Conservation (phyloP, 2,329 filamentous ascomycete genomes). For the Pseudocercospora cruenta region DNA sequence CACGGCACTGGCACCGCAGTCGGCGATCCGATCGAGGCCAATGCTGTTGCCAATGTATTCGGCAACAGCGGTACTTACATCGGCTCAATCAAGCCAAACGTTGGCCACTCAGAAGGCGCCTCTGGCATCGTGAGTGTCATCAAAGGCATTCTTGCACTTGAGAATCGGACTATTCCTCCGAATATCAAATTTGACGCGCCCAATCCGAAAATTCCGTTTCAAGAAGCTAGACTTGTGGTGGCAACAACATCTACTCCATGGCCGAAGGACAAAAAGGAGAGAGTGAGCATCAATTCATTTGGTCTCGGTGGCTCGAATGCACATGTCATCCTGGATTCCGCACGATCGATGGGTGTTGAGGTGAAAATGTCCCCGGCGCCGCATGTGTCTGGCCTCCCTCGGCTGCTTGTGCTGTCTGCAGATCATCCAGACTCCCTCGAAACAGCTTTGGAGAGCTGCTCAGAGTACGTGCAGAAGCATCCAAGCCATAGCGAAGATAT, state of each 20-base stretch:
- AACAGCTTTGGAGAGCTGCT: no score
- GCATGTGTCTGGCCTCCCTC: neutral
- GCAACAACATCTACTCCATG: conserved; percentile 32
- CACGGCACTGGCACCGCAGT: conserved; percentile 33
- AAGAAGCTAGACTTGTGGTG: conserved; percentile 21
- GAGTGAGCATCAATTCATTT: conserved; percentile 28
- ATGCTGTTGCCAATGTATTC: conserved; percentile 19
- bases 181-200: conserved; percentile 27
- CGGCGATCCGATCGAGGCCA: conserved; percentile 26
- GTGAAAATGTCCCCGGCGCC: no score
- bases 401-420: neutral
- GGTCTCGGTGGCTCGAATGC: conserved; percentile 33
- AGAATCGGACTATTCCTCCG: conserved; percentile 33
- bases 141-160: conserved; percentile 29
- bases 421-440: neutral
- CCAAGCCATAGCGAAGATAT: no score
- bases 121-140: conserved; percentile 19
- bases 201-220: conserved; percentile 36
- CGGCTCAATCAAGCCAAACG: conserved; percentile 12
- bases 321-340: conserved; percentile 8
- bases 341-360: neutral
- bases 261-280: conserved; percentile 22
- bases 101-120: conserved; percentile 25
- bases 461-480: no score
- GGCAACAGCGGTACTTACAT: conserved; percentile 9